Conservation (phyloP, 805 yeast species). For the Ascoidea rubescens region DNA sequence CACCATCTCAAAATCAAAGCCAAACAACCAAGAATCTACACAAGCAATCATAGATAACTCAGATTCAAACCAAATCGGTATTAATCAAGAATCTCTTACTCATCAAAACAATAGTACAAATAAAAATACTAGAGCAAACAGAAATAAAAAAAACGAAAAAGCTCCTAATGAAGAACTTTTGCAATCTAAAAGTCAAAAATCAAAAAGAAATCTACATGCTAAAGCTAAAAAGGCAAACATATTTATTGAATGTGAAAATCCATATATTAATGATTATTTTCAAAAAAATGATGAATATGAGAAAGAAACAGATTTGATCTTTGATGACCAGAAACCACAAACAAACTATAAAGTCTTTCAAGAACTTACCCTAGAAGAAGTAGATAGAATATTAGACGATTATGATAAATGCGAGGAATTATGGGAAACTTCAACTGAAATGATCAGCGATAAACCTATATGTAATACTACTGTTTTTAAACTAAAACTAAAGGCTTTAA, state of each 20-base stretch:
- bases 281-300: neutral
- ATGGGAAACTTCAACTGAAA: constrained; percentile 70
- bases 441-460: constrained; percentile 66
- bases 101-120: neutral
- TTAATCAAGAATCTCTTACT: neutral
- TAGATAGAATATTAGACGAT: constrained; percentile 40
- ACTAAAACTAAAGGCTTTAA: constrained; percentile 57
- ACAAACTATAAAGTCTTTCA: neutral
- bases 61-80: neutral
- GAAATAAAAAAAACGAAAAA: neutral
- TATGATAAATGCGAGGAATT: constrained; percentile 56
- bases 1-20: neutral
- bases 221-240: neutral
- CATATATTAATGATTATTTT: neutral
- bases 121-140: neutral
- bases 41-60: neutral
- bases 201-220: neutral
- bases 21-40: neutral
- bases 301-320: neutral
- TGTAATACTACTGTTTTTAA: constrained; percentile 52
- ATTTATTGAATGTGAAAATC: neutral
- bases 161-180: neutral
- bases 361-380: constrained; percentile 32
- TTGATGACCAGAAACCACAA: neutral
- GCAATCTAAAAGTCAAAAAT: neutral